A percentile compares a stretch with the other conserved stretches of the same genome.
phyloP scores from a whole-genome alignment of 306 rosid genomes.

The Glycine soja region DNA sequence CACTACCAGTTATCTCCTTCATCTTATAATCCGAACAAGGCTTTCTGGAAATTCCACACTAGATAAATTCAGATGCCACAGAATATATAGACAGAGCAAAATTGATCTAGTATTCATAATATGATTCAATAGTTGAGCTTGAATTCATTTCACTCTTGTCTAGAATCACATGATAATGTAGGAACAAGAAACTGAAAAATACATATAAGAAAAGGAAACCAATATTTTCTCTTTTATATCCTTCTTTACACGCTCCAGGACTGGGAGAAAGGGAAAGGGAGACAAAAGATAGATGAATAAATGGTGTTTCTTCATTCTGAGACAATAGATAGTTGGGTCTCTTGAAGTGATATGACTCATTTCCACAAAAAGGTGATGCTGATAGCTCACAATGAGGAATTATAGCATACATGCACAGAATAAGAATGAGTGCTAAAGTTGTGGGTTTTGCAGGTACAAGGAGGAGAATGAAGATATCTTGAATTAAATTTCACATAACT shows the following conservation, averaged over 20 bases:
- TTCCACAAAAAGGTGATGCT: slow-evolving; percentile 17
- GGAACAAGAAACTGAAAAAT: neutral
- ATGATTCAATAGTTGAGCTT: neutral
- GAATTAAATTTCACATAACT: slow-evolving; percentile 20
- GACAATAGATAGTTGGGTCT: slow-evolving; percentile 1
- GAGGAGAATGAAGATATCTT: neutral
- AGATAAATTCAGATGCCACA: slow-evolving; percentile 44
- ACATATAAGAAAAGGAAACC: neutral
- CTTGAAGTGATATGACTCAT: slow-evolving; percentile 14
- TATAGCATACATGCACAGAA: slow-evolving; percentile 5
- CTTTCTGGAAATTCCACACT: slow-evolving; percentile 63
- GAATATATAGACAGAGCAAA: neutral
- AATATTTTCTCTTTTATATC: neutral
- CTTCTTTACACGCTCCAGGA: neutral
- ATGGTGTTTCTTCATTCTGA: slow-evolving; percentile 27
- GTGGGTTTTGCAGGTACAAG: slow-evolving; percentile 8
- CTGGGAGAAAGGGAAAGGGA: neutral
- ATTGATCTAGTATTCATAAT: neutral
- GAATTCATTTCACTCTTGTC: slow-evolving; percentile 16
- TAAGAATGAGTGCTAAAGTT: neutral
- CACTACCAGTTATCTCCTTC: slow-evolving; percentile 99
- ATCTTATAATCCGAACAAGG: slow-evolving; percentile 93
- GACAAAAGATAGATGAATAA: neutral
- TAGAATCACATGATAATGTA: slow-evolving; percentile 17
- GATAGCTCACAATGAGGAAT: neutral